Evolutionary conservation across 352 stramenopile genomes (phyloP), one percentile per base, ranked within the genome.

Genomic region (Phytophthora pluvialis): DNA sequence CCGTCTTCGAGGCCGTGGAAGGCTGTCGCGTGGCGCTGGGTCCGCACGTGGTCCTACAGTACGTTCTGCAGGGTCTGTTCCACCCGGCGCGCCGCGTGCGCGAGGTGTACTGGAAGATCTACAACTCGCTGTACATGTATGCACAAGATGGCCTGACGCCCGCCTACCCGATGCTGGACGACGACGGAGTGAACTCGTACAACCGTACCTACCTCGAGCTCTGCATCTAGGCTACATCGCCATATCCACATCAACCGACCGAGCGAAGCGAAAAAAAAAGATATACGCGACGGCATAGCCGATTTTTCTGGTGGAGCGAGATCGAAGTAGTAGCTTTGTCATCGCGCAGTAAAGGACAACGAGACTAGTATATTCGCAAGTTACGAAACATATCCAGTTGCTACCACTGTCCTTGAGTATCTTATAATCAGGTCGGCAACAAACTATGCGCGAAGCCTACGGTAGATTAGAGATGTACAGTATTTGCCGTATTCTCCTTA

Each of bases 71-170:
- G 67, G 98, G 98, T 12, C 80, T 99, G 5, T 99, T 99, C 75
- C 98, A 99, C 75, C 97, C 98, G 15, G 97, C 98, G 28, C 85
- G 98, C 12, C 96, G 97, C 51, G 98, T 99, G 33, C 95, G 98
- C 32, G 98, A 99, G 70, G 96, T 99, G 26, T 99, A 99, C 75
- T 99, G 98, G 98, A 99, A 99, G 78, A 94, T 99, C 49, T 99
- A 99, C 89, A 99, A 99, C 77, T 99, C 97, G 63, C 84, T 99
- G 15, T 99, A 99, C 83, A 99, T 99, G 77, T 99, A 99, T 75
- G 88, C 94, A 18, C 89, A 98, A 40, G 97, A 99, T 78, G 93
- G 91, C 8, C 86, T 99, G 36, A 98, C 97, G n/a, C 89, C 97
- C 4, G 94, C 89, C n/a, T 99, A 99, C 70, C 98, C 98, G 18